Evolutionary conservation across 1,284 basidiomycete genomes (phyloP).

Genomic region (Cutaneotrichosporon curvatum): DNA sequence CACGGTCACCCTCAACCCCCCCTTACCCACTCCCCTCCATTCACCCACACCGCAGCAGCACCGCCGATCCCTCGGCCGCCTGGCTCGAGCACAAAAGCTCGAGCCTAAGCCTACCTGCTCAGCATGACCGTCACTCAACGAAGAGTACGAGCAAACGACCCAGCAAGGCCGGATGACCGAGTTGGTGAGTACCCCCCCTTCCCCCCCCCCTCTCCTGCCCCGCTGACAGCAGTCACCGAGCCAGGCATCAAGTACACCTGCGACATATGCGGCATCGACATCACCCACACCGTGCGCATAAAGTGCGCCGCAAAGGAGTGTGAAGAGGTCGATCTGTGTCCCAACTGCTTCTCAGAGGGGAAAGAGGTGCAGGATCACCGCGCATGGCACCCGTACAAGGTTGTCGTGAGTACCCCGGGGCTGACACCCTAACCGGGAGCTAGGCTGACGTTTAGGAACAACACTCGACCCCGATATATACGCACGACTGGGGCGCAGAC

Average conservation of each 20-base stretch:
- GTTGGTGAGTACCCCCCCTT: conserved; percentile 19
- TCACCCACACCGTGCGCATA: conserved; percentile 80
- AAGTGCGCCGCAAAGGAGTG: conserved; percentile 80
- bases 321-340: conserved; percentile 79
- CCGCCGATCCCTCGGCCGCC: too few species aligned
- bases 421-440: too few species aligned
- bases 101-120: neutral
- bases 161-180: conserved; percentile 31
- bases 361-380: conserved; percentile 83
- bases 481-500: conserved; percentile 94
- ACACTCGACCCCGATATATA: conserved; percentile 92
- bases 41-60: too few species aligned
- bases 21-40: too few species aligned
- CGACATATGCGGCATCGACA: conserved; percentile 44
- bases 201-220: too few species aligned
- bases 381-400: conserved; percentile 82
- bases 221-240: conserved; percentile 28
- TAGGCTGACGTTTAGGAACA: conserved; percentile 81
- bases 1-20: too few species aligned
- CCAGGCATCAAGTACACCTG: conserved; percentile 46
- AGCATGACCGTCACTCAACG: conserved; percentile 45
- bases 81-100: too few species aligned
- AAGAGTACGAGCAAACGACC: conserved; percentile 31
- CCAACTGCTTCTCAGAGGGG: conserved; percentile 82
- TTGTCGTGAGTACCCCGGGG: conserved; percentile 59